Conservation (phyloP, 768 basidiomycete genomes). For the Melanogaster broomeanus region DNA sequence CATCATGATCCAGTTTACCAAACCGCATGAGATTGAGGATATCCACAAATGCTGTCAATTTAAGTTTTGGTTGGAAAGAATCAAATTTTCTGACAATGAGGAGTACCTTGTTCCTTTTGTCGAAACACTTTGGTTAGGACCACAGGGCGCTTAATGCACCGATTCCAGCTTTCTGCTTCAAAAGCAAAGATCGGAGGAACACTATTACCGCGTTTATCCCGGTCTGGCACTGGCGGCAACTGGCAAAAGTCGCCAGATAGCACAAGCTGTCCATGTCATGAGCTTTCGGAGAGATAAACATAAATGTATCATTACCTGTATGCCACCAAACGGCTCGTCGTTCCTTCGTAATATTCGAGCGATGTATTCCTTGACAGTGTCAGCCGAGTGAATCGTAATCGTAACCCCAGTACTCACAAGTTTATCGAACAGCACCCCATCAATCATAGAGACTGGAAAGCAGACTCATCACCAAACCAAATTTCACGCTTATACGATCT, state of each 20-base stretch:
- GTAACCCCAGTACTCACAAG: constrained; percentile 45
- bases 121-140: constrained; percentile 78
- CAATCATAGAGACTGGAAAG: constrained; percentile 82
- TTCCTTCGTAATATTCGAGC: constrained; percentile 58
- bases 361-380: constrained; percentile 52
- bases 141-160: constrained; percentile 58
- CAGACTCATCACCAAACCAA: constrained; percentile 1
- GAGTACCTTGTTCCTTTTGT: constrained; percentile 76
- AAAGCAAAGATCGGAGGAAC: constrained; percentile 70
- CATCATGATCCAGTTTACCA: constrained; percentile 52
- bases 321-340: constrained; percentile 75
- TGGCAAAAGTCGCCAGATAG: constrained; percentile 92
- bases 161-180: constrained; percentile 73
- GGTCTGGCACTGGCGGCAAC: constrained; percentile 74
- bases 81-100: background rate
- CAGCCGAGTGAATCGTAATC: constrained; percentile 37
- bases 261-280: constrained; percentile 53
- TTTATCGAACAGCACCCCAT: constrained; percentile 79
- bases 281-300: background rate
- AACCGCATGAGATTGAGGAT: constrained; percentile 90
- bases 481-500: background rate
- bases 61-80: background rate
- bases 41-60: constrained; percentile 61
- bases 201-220: constrained; percentile 47
- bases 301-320: constrained; percentile 58